phyloP scores from a whole-genome alignment of 805 yeast species.

The Saccharomycopsis malanga region DNA sequence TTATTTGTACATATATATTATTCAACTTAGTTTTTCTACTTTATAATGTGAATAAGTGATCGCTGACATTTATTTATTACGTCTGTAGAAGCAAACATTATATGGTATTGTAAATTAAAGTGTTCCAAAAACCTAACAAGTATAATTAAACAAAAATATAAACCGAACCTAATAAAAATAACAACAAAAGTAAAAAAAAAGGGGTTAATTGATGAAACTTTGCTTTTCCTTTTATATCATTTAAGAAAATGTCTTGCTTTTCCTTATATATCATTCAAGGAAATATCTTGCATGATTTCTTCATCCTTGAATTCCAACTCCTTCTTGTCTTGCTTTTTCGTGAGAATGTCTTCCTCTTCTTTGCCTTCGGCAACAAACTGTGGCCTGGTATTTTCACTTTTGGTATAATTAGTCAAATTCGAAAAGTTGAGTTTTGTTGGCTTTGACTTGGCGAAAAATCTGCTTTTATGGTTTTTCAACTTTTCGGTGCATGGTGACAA shows the following conservation, averaged over 20 bases:
- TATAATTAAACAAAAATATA: no score
- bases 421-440: constrained; percentile 25
- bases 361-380: background rate
- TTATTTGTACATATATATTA: no score
- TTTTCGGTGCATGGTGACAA: constrained; percentile 55
- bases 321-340: constrained; percentile 4
- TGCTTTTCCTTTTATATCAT: no score
- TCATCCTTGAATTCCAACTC: constrained; percentile 18
- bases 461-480: constrained; percentile 39
- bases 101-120: background rate
- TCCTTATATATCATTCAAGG: constrained; percentile 17
- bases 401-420: background rate
- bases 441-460: constrained; percentile 21
- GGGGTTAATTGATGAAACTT: background rate
- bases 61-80: no score
- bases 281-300: constrained; percentile 12
- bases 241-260: background rate
- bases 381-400: constrained; percentile 4
- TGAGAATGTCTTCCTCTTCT: constrained; percentile 2
- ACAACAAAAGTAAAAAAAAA: no score
- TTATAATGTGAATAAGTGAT: no score
- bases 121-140: background rate
- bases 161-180: no score
- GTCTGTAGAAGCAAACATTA: background rate
- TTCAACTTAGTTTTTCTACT: no score